phyloP scores from a whole-genome alignment of 2,329 filamentous ascomycete species.

The Aotearoamyces nothofagi region DNA sequence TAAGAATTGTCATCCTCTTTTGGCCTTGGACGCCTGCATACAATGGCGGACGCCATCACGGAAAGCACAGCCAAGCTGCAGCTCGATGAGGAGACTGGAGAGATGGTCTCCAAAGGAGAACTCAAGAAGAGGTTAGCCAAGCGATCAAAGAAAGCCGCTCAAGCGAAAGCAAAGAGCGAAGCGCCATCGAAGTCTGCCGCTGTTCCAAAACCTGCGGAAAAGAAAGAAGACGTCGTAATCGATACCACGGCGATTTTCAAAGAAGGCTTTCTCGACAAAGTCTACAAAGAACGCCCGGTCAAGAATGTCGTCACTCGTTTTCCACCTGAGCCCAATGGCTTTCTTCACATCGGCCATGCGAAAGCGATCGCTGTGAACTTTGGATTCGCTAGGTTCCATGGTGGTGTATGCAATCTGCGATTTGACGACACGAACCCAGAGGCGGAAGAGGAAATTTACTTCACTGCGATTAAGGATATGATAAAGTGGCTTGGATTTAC shows the following conservation, averaged over 20 bases:
- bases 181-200: constrained; percentile 21
- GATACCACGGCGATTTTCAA: constrained; percentile 63
- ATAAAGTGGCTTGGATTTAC: constrained; percentile 77
- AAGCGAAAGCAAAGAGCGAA: constrained; percentile 34
- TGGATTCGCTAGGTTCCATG: constrained; percentile 76
- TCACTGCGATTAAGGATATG: constrained; percentile 77
- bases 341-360: constrained; percentile 81
- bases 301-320: constrained; percentile 56
- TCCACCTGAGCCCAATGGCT: constrained; percentile 83
- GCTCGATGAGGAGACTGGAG: constrained; percentile 48
- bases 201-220: constrained; percentile 15
- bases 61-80: constrained; percentile 37
- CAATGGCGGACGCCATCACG: constrained; percentile 30
- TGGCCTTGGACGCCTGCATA: too few species aligned
- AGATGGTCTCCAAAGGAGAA: constrained; percentile 49
- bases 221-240: constrained; percentile 21
- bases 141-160: constrained; percentile 38
- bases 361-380: constrained; percentile 97
- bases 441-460: constrained; percentile 81
- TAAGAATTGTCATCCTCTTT: not conserved
- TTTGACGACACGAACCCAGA: constrained; percentile 96
- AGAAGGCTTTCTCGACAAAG: constrained; percentile 58
- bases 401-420: constrained; percentile 60
- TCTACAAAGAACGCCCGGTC: constrained; percentile 52
- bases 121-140: constrained; percentile 46